Base-by-base conservation (phyloP, 768 basidiomycete genomes). In the Albatrellus ellisii region DNA sequence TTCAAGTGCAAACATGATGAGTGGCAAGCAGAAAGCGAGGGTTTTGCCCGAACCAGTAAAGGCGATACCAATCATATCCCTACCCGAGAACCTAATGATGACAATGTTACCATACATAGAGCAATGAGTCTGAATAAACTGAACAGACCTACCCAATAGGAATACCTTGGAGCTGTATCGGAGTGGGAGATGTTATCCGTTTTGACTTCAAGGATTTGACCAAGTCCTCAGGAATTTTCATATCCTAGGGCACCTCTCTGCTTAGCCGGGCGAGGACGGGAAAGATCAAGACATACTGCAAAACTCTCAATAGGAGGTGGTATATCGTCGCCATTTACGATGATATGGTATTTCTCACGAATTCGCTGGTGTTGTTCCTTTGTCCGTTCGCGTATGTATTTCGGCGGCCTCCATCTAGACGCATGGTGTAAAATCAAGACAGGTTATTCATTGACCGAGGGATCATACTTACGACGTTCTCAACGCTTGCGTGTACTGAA, bases 21-120 rank as follows among this genome's bases (percentile, higher is more conserved):
- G 68, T 2, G 95, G 95, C n/a, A 99, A 67, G 50, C 90, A 94
- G 63, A 99, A 99, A 0, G 92, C 82, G n/a, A 99, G 75, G 0
- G 95, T 99, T 64, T 99, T 99, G 12, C 95, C 95, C 0, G 94
- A 98, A 28, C 95, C 95, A 20, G 95, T 99, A 63, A 98, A 98
- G 3, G 95, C 95, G 49, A 99, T 98, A 15, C 95, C 95, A 49
- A 98, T 99, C 65, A 98, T 83, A 59, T 99, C 95, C 47, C 95
- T 77, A 28, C 95, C 95, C 39, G 90, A 66, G 59, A 98, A 97
- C 26, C 90, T 91, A 55, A 22, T 28, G 26, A 45, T n/a, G n/a
- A n/a, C n/a, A n/a, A n/a, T n/a, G n/a, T n/a, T n/a, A n/a, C n/a
- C n/a, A n/a, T n/a, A n/a, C n/a, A n/a, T n/a, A 10, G 26, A 18